These are phyloP conservation scores for Ceratocystis ficicola DNA, from an alignment of 2,329 filamentous ascomycete species.

Conservation along the genomic window DNA sequence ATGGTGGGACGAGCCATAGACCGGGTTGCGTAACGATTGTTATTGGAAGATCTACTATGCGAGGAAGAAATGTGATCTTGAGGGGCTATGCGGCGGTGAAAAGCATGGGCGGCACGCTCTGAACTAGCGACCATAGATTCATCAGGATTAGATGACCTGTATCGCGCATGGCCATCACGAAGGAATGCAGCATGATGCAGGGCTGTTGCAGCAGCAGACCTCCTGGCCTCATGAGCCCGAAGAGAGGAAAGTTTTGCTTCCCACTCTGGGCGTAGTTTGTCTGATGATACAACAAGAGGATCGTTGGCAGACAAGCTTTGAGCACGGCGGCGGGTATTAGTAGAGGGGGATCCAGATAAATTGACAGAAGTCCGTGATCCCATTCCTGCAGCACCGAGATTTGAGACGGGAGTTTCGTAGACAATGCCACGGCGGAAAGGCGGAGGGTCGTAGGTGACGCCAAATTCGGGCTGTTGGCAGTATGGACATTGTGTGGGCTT, in stretches of 20 bases:
- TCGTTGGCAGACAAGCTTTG: constrained; percentile 67
- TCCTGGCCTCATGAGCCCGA: constrained; percentile 68
- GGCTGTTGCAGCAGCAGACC: constrained; percentile 85
- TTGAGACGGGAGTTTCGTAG: constrained; percentile 41
- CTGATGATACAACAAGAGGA: constrained; percentile 80
- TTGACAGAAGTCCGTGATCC: constrained; percentile 74
- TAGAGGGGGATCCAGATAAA: constrained; percentile 39
- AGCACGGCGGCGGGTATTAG: constrained; percentile 35
- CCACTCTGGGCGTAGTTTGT: constrained; percentile 89
- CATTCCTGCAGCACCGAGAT: constrained; percentile 58
- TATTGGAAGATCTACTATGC: background rate
- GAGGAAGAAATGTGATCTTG: background rate
- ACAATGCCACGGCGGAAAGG: constrained; percentile 74
- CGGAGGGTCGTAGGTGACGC: constrained; percentile 85
- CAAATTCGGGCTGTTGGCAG: constrained; percentile 88
- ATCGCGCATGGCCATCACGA: constrained; percentile 42
- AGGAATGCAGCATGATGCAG: constrained; percentile 90
- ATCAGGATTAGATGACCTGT: background rate
- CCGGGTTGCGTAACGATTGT: background rate
- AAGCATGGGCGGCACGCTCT: background rate
- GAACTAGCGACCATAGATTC: background rate
- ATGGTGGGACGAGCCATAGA: constrained; percentile 8
- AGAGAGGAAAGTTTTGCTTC: constrained; percentile 76
- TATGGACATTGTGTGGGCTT: constrained; percentile 90
- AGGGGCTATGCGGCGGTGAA: background rate